These are phyloP conservation scores for Curvularia sp. DNA, from an alignment of 2,329 filamentous ascomycete genomes.

Conservation along the genomic window DNA sequence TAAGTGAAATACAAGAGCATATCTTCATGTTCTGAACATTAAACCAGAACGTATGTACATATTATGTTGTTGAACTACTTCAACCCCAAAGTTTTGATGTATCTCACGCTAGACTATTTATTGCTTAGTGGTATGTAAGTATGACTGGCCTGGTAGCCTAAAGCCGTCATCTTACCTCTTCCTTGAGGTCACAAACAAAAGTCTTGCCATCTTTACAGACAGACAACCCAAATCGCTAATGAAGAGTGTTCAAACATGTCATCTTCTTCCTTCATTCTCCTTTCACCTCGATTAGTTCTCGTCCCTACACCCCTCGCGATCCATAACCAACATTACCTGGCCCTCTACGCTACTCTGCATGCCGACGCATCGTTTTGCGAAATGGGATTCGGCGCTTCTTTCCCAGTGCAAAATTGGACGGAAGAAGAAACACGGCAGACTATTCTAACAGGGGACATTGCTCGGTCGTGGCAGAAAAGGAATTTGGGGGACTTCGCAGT, in stretches of 20 bases:
- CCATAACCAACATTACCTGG: not conserved
- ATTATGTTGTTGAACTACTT: not conserved
- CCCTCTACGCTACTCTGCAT: slow-evolving; percentile 6
- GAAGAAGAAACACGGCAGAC: slow-evolving; percentile 17
- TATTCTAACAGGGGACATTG: slow-evolving; percentile 24
- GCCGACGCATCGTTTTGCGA: not conserved
- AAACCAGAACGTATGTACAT: not conserved
- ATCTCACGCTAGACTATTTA: not conserved
- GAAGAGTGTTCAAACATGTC: not conserved
- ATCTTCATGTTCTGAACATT: not conserved
- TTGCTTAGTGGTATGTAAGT: not conserved
- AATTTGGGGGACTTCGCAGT: slow-evolving; percentile 27
- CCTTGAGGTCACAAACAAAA: not conserved
- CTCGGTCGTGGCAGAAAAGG: slow-evolving; percentile 19
- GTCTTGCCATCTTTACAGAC: not conserved
- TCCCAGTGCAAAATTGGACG: slow-evolving; percentile 5
- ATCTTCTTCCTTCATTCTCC: not conserved
- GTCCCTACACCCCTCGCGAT: slow-evolving; percentile 8
- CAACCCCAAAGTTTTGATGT: not conserved
- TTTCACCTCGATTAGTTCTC: slow-evolving; percentile 6
- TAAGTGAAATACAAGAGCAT: not conserved
- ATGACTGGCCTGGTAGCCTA: slow-evolving; percentile 1
- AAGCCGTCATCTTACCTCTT: not conserved
- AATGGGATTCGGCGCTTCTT: slow-evolving; percentile 3
- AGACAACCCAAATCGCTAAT: not conserved